Conservation (phyloP, 306 rosid genomes). For the Herpetospermum pedunculosum region DNA sequence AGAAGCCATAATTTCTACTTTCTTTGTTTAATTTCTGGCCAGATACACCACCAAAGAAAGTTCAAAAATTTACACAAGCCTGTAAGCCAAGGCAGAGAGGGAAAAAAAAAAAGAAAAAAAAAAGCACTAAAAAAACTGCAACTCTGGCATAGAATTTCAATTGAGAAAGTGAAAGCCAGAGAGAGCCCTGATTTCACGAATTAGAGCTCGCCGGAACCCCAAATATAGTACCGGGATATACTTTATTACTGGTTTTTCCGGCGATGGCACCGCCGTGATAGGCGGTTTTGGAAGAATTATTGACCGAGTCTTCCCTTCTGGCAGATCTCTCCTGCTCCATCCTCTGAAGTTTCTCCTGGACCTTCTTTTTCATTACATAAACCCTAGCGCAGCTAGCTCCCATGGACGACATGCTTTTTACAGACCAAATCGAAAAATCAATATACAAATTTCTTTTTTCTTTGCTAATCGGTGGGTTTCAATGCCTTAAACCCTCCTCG, state of each 20-base stretch:
- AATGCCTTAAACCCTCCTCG: not conserved
- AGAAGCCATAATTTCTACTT: not conserved
- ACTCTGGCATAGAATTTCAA: not conserved
- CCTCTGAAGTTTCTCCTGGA: constrained; percentile 25
- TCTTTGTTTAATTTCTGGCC: not conserved
- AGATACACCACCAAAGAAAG: not conserved
- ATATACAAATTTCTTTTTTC: not conserved
- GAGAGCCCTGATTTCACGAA: not conserved
- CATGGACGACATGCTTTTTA: constrained; percentile 24
- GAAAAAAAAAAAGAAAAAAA: no score
- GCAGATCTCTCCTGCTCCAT: constrained; percentile 17
- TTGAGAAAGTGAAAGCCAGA: not conserved
- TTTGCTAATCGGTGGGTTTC: not conserved
- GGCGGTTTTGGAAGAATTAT: not conserved
- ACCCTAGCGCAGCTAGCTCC: constrained; percentile 29
- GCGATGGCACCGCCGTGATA: not conserved
- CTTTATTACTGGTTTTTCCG: not conserved
- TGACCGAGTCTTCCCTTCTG: not conserved
- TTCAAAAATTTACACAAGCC: not conserved
- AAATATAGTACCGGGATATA: not conserved
- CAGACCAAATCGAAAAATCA: not conserved
- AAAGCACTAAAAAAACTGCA: not conserved
- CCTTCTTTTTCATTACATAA: constrained; percentile 27
- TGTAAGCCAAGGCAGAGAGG: not conserved
- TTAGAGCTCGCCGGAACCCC: not conserved